These are phyloP conservation scores for Xylaria sp. DNA, from an alignment of 2,329 filamentous ascomycete species.

Conservation along the genomic window DNA sequence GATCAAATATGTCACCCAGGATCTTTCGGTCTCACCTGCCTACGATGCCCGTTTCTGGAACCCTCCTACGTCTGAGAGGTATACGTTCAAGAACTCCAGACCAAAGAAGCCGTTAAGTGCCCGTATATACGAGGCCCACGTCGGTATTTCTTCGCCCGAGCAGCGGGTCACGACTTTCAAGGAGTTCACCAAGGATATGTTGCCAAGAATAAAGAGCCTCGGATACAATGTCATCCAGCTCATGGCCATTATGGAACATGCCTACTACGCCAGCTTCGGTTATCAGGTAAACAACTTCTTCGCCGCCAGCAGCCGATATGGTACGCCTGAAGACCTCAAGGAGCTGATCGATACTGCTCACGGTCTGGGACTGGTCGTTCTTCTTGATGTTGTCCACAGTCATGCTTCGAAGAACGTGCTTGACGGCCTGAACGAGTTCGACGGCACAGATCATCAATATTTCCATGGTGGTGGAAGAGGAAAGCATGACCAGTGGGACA, in stretches of 20 bases:
- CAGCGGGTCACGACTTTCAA: conserved; percentile 91
- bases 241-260: conserved; percentile 99
- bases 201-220: conserved; percentile 84
- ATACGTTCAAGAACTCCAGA: conserved; percentile 80
- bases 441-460: conserved; percentile 92
- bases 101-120: conserved; percentile 83
- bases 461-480: conserved; percentile 89
- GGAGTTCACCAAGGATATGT: conserved; percentile 90
- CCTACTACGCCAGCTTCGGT: conserved; percentile 98
- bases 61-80: conserved; percentile 74
- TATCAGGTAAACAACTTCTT: conserved; percentile 99
- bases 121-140: conserved; percentile 98
- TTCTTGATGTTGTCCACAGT: conserved; percentile 95
- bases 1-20: conserved; percentile 97
- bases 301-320: conserved; percentile 93
- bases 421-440: conserved; percentile 94
- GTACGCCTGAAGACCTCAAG: conserved; percentile 90
- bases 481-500: conserved; percentile 92
- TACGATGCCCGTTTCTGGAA: conserved; percentile 99
- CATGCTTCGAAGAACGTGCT: conserved; percentile 97
- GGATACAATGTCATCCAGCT: conserved; percentile 98
- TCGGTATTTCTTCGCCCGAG: conserved; percentile 94
- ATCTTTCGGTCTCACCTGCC: conserved; percentile 82
- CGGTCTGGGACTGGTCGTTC: conserved; percentile 83
- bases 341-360: conserved; percentile 96